phyloP scores from a whole-genome alignment of 2,329 filamentous ascomycete species.

The Aphanocladium album region DNA sequence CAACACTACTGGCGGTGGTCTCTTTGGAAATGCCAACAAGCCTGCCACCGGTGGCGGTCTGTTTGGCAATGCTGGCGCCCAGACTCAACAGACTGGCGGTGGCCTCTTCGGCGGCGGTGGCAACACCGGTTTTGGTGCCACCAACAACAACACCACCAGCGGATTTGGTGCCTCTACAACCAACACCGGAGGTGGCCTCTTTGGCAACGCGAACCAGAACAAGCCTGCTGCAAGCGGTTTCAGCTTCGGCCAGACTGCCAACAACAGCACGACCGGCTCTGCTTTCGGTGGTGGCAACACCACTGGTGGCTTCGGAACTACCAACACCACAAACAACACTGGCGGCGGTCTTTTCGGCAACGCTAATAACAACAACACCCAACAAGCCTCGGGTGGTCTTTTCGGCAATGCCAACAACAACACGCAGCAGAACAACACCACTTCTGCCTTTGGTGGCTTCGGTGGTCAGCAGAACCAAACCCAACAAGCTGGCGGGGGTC shows the following conservation, averaged over 20 bases:
- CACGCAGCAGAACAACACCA: slow-evolving; percentile 13
- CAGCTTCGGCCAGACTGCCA: slow-evolving; percentile 39
- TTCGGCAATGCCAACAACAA: slow-evolving; percentile 31
- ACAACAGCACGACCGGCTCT: slow-evolving; percentile 22
- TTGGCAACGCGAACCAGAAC: slow-evolving; percentile 38
- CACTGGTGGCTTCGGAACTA: slow-evolving; percentile 34
- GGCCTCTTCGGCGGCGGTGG: slow-evolving; percentile 36
- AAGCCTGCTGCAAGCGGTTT: slow-evolving; percentile 34
- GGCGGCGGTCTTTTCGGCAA: slow-evolving; percentile 32
- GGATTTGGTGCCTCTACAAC: slow-evolving; percentile 24
- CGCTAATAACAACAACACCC: not conserved
- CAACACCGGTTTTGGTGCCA: slow-evolving; percentile 21
- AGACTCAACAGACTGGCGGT: slow-evolving; percentile 18
- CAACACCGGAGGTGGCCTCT: slow-evolving; percentile 34
- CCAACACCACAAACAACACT: slow-evolving; percentile 15
- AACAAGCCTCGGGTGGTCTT: slow-evolving; percentile 21
- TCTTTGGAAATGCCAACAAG: slow-evolving; percentile 32
- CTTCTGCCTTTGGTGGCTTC: slow-evolving; percentile 19
- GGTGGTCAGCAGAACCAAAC: not conserved
- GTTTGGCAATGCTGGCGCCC: slow-evolving; percentile 30
- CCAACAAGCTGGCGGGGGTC: slow-evolving; percentile 22
- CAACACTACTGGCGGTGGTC: slow-evolving; percentile 25
- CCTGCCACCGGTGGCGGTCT: slow-evolving; percentile 29
- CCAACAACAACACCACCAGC: slow-evolving; percentile 20
- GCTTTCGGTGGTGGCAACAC: slow-evolving; percentile 20